Evolutionary conservation across 2,329 filamentous ascomycete species (phyloP).

Genomic region (Pestalotiopsis sp.): DNA sequence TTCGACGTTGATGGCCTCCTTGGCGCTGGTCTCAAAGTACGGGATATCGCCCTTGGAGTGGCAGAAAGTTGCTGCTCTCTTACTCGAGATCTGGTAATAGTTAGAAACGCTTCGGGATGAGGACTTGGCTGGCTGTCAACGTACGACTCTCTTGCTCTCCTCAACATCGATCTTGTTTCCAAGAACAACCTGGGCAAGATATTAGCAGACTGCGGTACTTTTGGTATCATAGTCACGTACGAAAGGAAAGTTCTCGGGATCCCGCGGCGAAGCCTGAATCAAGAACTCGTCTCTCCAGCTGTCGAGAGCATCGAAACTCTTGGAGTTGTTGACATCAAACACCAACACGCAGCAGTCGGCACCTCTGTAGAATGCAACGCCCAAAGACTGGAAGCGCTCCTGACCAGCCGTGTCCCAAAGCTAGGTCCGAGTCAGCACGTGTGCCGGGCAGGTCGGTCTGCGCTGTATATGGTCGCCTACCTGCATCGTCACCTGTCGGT

Average conservation of each 20-base stretch:
- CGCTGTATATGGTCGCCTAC: conserved; percentile 44
- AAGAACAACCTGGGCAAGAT: conserved; percentile 72
- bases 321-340: conserved; percentile 98
- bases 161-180: conserved; percentile 99
- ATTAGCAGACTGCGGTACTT: background rate
- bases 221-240: conserved; percentile 53
- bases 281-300: conserved; percentile 99
- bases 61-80: conserved; percentile 96
- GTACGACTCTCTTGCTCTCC: conserved; percentile 90
- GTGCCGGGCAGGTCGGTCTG: background rate
- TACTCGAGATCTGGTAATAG: conserved; percentile 75
- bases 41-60: conserved; percentile 97
- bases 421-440: conserved; percentile 46
- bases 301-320: conserved; percentile 97
- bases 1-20: conserved; percentile 98
- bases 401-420: conserved; percentile 98
- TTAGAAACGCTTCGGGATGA: conserved; percentile 14
- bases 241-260: conserved; percentile 97
- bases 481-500: conserved; percentile 98
- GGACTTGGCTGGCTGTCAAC: conserved; percentile 25
- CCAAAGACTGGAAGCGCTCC: conserved; percentile 95
- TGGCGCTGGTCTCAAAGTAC: conserved; percentile 98
- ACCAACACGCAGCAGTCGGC: conserved; percentile 98
- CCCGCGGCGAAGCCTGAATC: conserved; percentile 94
- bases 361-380: conserved; percentile 95